These are phyloP conservation scores for Alternaria longipes DNA, from an alignment of 2,329 filamentous ascomycete genomes.

Conservation along the genomic window DNA sequence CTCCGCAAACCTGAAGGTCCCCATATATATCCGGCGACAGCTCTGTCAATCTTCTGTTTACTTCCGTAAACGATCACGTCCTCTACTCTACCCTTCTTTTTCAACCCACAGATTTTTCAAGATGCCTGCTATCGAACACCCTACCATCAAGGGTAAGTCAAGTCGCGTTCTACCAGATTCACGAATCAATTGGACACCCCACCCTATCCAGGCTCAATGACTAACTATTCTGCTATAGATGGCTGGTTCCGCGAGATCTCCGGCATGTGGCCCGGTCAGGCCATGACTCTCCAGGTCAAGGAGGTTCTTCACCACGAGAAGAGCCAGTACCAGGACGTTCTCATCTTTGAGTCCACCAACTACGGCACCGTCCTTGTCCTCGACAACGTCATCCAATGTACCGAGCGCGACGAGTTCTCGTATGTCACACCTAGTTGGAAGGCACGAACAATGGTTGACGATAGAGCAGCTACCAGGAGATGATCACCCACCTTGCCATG, in stretches of 20 bases:
- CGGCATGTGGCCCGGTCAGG: conserved; percentile 98
- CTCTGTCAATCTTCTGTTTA: conserved; percentile 22
- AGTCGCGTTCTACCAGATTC: not conserved
- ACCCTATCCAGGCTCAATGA: not conserved
- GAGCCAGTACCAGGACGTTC: conserved; percentile 98
- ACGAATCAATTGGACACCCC: not conserved
- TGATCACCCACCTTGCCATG: conserved; percentile 99
- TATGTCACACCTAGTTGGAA: conserved; percentile 51
- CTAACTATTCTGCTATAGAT: conserved; percentile 67
- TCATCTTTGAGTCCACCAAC: conserved; percentile 98
- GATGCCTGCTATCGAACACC: conserved; percentile 75
- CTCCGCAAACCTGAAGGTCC: conserved; percentile 33
- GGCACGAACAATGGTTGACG: conserved; percentile 24
- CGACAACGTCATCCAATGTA: conserved; percentile 99
- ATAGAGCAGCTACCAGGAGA: conserved; percentile 83
- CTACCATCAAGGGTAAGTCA: conserved; percentile 74
- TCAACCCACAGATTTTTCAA: conserved; percentile 37
- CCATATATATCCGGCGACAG: conserved; percentile 32
- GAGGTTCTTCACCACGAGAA: conserved; percentile 99
- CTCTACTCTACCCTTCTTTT: conserved; percentile 6
- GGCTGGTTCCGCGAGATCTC: conserved; percentile 99
- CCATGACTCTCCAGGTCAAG: conserved; percentile 91
- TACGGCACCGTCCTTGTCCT: conserved; percentile 95
- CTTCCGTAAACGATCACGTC: conserved; percentile 15
- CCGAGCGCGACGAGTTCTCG: conserved; percentile 98